phyloP scores from a whole-genome alignment of 2,329 filamentous ascomycete species.

The Alternaria arborescens region DNA sequence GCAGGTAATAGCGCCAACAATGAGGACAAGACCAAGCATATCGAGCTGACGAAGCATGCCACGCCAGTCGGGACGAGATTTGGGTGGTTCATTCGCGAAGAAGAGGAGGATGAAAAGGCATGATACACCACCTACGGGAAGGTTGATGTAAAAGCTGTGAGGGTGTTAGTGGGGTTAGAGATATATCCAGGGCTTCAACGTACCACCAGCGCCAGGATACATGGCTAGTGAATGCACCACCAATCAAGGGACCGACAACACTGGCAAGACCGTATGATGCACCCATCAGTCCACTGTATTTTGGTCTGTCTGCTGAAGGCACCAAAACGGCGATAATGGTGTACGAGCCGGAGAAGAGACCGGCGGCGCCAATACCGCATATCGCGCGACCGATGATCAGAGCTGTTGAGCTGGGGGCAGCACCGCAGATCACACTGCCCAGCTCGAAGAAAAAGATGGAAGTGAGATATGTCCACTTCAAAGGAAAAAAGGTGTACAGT shows the following conservation, averaged over 20 bases:
- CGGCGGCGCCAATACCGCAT: slow-evolving; percentile 9
- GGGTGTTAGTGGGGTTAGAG: background rate
- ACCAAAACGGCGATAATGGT: slow-evolving; percentile 56
- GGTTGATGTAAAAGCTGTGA: slow-evolving; percentile 50
- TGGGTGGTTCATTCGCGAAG: slow-evolving; percentile 35
- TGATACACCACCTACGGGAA: slow-evolving; percentile 56
- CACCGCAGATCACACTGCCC: slow-evolving; percentile 8
- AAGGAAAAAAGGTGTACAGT: slow-evolving; percentile 22
- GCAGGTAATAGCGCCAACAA: slow-evolving; percentile 52
- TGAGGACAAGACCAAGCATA: slow-evolving; percentile 51
- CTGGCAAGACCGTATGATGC: slow-evolving; percentile 47
- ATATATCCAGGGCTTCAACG: background rate
- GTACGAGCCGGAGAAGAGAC: slow-evolving; percentile 34
- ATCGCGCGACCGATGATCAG: slow-evolving; percentile 7
- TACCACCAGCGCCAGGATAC: slow-evolving; percentile 54
- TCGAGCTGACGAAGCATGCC: slow-evolving; percentile 58
- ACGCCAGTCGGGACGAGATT: slow-evolving; percentile 27
- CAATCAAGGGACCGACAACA: slow-evolving; percentile 54
- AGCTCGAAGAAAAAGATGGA: slow-evolving; percentile 11
- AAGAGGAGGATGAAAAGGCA: slow-evolving; percentile 42
- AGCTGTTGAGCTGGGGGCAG: slow-evolving; percentile 2
- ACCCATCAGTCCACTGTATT: slow-evolving; percentile 50
- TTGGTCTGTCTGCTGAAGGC: slow-evolving; percentile 52
- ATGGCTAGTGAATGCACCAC: slow-evolving; percentile 52
- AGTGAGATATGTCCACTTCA: slow-evolving; percentile 23